Evolutionary conservation across 768 basidiomycete genomes (phyloP).

Genomic region (Antrodiella citrinella): DNA sequence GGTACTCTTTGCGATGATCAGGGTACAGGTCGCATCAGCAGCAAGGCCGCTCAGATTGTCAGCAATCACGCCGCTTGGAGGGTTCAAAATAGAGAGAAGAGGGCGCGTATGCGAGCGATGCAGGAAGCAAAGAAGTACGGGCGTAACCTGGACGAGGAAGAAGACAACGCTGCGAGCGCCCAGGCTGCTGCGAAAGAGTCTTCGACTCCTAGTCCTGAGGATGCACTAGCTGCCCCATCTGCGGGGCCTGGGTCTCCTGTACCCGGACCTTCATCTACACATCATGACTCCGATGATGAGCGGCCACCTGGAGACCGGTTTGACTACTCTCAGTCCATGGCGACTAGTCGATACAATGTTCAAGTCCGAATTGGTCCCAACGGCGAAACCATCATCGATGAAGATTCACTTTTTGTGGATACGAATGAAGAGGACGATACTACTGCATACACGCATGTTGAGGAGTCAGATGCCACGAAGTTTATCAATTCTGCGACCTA

Average conservation of each 20-base stretch:
- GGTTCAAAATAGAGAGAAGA: slow-evolving; percentile 55
- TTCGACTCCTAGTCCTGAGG: neutral
- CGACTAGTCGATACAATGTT: slow-evolving; percentile 69
- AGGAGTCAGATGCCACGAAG: slow-evolving; percentile 75
- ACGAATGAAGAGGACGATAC: slow-evolving; percentile 62
- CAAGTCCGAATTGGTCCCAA: slow-evolving; percentile 85
- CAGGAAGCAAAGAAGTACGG: slow-evolving; percentile 78
- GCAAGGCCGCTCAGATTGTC: slow-evolving; percentile 65
- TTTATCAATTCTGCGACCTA: slow-evolving; percentile 83
- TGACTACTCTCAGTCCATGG: slow-evolving; percentile 58
- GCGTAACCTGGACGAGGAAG: slow-evolving; percentile 39
- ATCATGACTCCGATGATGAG: slow-evolving; percentile 15
- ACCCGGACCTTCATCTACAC: slow-evolving; percentile 1
- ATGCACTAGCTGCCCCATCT: neutral
- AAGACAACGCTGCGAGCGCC: slow-evolving; percentile 15
- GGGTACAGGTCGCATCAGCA: slow-evolving; percentile 72
- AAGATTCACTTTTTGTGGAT: slow-evolving; percentile 76
- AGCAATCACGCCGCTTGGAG: slow-evolving; percentile 70
- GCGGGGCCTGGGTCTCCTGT: neutral
- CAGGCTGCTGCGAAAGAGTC: neutral
- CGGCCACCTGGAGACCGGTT: slow-evolving; percentile 55
- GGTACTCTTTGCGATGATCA: slow-evolving; percentile 69
- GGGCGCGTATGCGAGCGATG: slow-evolving; percentile 49
- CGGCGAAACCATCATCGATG: slow-evolving; percentile 82
- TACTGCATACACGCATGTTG: slow-evolving; percentile 65